Conservation (phyloP, 2,329 filamentous ascomycete species). For the Talaromyces marneffei region DNA sequence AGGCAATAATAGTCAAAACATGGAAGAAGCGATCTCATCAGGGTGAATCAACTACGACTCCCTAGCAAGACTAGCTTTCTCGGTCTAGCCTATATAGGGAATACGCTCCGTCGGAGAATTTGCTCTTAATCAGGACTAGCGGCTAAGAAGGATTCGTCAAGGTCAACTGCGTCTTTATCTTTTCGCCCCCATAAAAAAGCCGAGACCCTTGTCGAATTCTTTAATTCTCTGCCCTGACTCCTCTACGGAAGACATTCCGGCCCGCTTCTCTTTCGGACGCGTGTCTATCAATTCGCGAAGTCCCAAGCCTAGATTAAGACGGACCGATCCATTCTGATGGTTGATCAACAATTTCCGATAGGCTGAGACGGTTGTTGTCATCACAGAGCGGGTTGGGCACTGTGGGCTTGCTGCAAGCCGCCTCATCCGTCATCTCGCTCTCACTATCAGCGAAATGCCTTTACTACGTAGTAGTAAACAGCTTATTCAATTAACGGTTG, state of each 20-base stretch:
- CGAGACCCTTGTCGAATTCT: not conserved
- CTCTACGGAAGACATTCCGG: not conserved
- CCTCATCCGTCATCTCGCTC: not conserved
- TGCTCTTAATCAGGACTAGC: not conserved
- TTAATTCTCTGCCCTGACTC: not conserved
- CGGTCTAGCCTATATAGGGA: not conserved
- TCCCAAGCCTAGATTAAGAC: not conserved
- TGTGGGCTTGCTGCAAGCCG: not conserved
- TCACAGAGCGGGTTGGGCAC: not conserved
- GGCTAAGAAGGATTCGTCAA: not conserved
- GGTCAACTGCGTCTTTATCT: no score
- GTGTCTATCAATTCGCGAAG: not conserved
- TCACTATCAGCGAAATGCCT: not conserved
- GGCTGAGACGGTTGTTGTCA: not conserved
- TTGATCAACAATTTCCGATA: not conserved
- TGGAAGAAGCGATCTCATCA: not conserved
- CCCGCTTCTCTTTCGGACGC: not conserved
- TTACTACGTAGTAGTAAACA: no score
- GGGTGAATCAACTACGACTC: not conserved
- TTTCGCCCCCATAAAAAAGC: not conserved
- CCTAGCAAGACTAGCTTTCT: not conserved
- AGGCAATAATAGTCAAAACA: not conserved
- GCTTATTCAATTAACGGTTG: not conserved
- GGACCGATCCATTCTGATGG: not conserved
- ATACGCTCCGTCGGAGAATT: constrained; percentile 8